phyloP scores from a whole-genome alignment of 2,329 filamentous ascomycete species.

The Pseudocercospora fijiensis region DNA sequence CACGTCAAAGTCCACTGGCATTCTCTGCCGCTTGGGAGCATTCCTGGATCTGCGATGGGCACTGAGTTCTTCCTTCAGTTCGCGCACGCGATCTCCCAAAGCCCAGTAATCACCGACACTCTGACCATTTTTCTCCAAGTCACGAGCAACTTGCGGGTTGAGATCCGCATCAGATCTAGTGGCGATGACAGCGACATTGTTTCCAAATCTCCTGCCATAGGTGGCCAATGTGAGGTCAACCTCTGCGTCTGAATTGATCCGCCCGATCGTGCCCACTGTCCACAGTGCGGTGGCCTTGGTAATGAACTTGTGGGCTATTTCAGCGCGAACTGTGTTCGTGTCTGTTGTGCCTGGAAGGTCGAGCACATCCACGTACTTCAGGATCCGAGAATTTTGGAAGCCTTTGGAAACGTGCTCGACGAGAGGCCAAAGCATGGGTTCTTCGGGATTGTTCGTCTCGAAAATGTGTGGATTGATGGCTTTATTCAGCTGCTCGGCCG shows the following conservation, averaged over 20 bases:
- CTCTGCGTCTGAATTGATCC: constrained; percentile 22
- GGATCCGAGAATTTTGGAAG: constrained; percentile 20
- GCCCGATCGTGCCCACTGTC: constrained; percentile 23
- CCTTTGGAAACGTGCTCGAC: constrained; percentile 28
- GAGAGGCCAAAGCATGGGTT: constrained; percentile 28
- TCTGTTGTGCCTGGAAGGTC: constrained; percentile 34
- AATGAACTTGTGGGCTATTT: constrained; percentile 23
- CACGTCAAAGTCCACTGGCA: no score
- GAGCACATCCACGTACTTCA: constrained; percentile 25
- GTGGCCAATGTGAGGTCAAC: constrained; percentile 21
- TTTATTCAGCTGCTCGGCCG: constrained; percentile 15
- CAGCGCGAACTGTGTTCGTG: constrained; percentile 25
- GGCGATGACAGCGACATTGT: constrained; percentile 25
- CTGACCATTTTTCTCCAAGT: constrained; percentile 14
- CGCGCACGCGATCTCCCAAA: no score
- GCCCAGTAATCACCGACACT: constrained; percentile 11
- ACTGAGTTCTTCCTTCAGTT: no score
- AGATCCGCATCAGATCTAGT: constrained; percentile 27
- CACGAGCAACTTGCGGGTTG: constrained; percentile 15
- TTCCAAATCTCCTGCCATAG: constrained; percentile 26
- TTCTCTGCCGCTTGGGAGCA: no score
- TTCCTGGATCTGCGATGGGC: no score
- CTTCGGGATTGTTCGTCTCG: constrained; percentile 5
- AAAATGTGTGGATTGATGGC: constrained; percentile 23
- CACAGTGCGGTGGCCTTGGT: constrained; percentile 28